Base-by-base conservation (phyloP, 2,329 filamentous ascomycete genomes). In the Neobulgaria alba region DNA sequence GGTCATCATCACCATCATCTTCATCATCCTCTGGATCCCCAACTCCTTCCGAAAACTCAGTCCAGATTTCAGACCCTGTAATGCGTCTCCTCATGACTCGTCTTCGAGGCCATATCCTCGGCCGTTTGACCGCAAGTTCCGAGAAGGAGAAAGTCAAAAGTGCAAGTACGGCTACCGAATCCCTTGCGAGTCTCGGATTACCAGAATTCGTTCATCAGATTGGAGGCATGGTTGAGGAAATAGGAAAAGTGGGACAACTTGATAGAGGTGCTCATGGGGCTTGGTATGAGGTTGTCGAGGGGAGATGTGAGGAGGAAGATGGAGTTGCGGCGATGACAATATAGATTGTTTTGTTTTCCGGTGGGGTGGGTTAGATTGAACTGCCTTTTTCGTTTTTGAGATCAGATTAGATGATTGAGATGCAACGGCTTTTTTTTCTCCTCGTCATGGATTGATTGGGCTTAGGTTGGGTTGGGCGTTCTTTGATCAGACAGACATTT, bases 121-220 rank as follows among this genome's bases (percentile, higher is more conserved):
- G 68, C 2, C 71, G 83, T 14, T 63, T 88, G 20, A 71, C 74
- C 31, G 79, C 82, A 3, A 73, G 69, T 17, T 83, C 78, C 38
- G 75, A 79, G 3, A 79, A 73, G 37, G 84, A 88, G 56, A 78
- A 83, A 53, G 77, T 84, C 42, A 76, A 77, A 52, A 79, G 77
- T 10, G 78, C 80, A 0, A 83, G 75, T 51, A 77, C 71, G 0
- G 82, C 81, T 0, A 76, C 75, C 9, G 83, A 88, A 59, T 79
- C 75, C 43, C 68, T 89, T 5, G 80, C 81, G 0, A 71, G 72
- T 2, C 69, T 83, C 14, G 84, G 84, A 0, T 63, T 89, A 42
- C 79, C 79, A 0, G 84, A 89, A 61, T 88, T 88, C 57, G 78
- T 82, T 12, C 73, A 75, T 19, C 75, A 72, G 45, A 77, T 88